Base-by-base conservation (phyloP, 2,329 filamentous ascomycete species). In the Pyrenophora graminea region DNA sequence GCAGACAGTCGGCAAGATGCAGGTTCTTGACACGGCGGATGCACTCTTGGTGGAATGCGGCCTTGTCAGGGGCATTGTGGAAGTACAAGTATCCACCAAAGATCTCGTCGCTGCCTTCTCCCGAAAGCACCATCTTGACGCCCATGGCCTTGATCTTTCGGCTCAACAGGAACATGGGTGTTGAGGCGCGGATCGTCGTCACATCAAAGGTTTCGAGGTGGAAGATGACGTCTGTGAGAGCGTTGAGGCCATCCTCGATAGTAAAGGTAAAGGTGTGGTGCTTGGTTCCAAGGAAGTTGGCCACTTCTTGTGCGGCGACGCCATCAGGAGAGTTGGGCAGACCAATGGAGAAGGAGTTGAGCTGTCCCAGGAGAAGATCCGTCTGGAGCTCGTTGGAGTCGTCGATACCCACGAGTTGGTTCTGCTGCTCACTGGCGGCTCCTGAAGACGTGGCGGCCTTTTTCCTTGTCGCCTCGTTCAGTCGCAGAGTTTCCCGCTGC, bases 131-230 rank as follows among this genome's bases (percentile, higher is more conserved):
- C 94, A 99, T 99, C 85, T 99, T 99, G 71, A 99, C 90, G 59
- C 94, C 94, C 87, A 97, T 93, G 31, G 92, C 94, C 83, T 99
- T 99, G 82, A 99, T 99, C 82, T 99, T 99, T 74, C 95, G 87
- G 56, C 91, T 94, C 40, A 99, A 84, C 58, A 99, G 81, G 79
- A 97, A 99, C 94, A 99, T 99, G 61, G 94, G 94, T 9, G 94
- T 99, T 9, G 93, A 97, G 48, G 94, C 94, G 71, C 94, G 91
- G 72, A 99, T 97, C 3, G 94, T 99, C 45, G 94, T 99, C 21
- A 99, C 94, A 74, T 99, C 94, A 78, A 94, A 99, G 12, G 91
- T 91, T 80, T 99, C 94, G 55, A 99, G 85, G 78, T 99, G 94
- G 80, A 89, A 97, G 72, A 99, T 97, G 72, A 99, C 94, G 74